phyloP scores from a whole-genome alignment of 371 early-diverging fungal species.

The Conidiobolus incongruus region DNA sequence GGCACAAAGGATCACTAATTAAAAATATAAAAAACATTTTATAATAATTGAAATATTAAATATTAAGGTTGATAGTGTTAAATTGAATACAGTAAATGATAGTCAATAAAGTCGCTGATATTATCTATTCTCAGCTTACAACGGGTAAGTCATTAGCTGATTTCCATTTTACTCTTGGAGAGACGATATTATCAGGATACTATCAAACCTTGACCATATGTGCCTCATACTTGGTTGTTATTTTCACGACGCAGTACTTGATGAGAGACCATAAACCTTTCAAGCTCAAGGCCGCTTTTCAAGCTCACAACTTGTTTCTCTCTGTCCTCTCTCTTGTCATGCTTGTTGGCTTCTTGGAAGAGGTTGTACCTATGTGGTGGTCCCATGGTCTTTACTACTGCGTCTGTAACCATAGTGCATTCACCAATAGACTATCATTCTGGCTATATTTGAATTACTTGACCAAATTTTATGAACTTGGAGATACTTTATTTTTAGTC shows the following conservation, averaged over 20 bases:
- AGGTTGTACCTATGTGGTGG: background rate
- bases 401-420: slow-evolving; percentile 24
- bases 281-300: slow-evolving; percentile 32
- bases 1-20: too few relatives aligned
- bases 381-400: slow-evolving; percentile 6
- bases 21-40: too few relatives aligned
- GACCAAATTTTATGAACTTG: slow-evolving; percentile 43
- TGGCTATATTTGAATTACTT: slow-evolving; percentile 46
- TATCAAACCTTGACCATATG: too few relatives aligned
- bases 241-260: slow-evolving; percentile 44
- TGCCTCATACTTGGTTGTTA: slow-evolving; percentile 34
- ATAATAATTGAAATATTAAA: too few relatives aligned
- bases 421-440: slow-evolving; percentile 25
- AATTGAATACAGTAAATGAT: too few relatives aligned
- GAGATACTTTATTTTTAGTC: slow-evolving; percentile 41
- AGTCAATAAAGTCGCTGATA: too few relatives aligned
- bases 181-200: too few relatives aligned
- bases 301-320: slow-evolving; percentile 49
- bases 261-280: slow-evolving; percentile 37
- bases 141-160: too few relatives aligned
- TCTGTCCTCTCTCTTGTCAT: slow-evolving; percentile 33
- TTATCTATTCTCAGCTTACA: too few relatives aligned
- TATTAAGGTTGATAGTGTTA: too few relatives aligned
- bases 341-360: slow-evolving; percentile 17
- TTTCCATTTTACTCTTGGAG: too few relatives aligned